Percentiles rank a stretch among this genome's conserved stretches.
These are phyloP conservation scores for Linnemannia exigua DNA, from an alignment of 192 early-diverging fungal genomes.

Conservation along the genomic window DNA sequence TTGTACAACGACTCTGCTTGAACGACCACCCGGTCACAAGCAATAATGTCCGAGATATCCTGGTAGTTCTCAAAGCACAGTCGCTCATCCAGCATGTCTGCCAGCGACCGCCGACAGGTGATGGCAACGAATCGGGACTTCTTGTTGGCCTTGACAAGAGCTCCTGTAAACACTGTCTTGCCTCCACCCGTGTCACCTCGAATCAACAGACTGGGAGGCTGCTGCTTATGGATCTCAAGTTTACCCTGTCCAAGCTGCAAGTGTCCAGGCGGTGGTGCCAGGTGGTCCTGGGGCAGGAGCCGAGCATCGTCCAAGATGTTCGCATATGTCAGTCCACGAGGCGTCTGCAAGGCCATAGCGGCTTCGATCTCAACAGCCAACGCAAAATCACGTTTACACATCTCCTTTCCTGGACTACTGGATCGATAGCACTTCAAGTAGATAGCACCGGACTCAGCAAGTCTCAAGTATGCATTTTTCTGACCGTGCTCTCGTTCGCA, in stretches of 20 bases:
- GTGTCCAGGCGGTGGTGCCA: neutral
- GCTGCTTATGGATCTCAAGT: slow-evolving; percentile 8
- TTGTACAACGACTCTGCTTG: slow-evolving; percentile 28
- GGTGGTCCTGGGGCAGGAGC: neutral
- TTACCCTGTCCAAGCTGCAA: slow-evolving; percentile 23
- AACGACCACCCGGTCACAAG: neutral
- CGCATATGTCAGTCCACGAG: neutral
- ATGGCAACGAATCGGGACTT: slow-evolving; percentile 10
- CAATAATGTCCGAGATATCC: slow-evolving; percentile 16
- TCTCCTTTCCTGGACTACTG: neutral
- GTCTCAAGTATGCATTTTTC: slow-evolving; percentile 17
- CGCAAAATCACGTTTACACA: slow-evolving; percentile 3
- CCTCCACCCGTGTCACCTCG: slow-evolving; percentile 12
- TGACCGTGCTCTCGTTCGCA: slow-evolving; percentile 14
- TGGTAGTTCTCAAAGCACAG: slow-evolving; percentile 15
- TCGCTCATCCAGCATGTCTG: slow-evolving; percentile 13
- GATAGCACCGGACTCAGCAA: neutral
- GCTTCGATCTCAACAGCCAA: slow-evolving; percentile 1
- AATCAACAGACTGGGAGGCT: slow-evolving; percentile 29
- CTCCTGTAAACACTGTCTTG: slow-evolving; percentile 22
- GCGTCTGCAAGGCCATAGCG: neutral
- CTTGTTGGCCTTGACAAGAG: slow-evolving; percentile 13
- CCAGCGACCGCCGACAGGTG: slow-evolving; percentile 13
- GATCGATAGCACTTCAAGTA: slow-evolving; percentile 28
- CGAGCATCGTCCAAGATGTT: slow-evolving; percentile 13